These are phyloP conservation scores for Gigaspora rosea DNA, from an alignment of 192 early-diverging fungal species.

Conservation along the genomic window DNA sequence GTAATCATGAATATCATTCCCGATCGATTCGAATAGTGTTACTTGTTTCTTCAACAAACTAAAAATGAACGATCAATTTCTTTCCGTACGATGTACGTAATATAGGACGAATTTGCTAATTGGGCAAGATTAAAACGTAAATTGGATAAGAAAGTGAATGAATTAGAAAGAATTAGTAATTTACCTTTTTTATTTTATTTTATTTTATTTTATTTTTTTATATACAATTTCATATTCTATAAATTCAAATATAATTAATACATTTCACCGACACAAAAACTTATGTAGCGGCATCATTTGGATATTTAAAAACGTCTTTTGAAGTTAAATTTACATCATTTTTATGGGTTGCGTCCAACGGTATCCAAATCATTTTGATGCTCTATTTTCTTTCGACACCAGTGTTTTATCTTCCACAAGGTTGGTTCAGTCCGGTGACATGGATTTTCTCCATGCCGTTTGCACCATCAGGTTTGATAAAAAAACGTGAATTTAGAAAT, in stretches of 20 bases:
- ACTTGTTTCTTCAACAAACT: too few relatives aligned
- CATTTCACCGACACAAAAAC: background rate
- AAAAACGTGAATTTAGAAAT: background rate
- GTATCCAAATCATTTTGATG: slow-evolving; percentile 61
- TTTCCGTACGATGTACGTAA: too few relatives aligned
- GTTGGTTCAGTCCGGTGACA: slow-evolving; percentile 78
- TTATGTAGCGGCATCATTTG: slow-evolving; percentile 55
- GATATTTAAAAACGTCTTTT: slow-evolving; percentile 68
- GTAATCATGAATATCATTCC: too few relatives aligned
- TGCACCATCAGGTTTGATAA: slow-evolving; percentile 61
- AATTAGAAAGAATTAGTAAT: slow-evolving; percentile 68
- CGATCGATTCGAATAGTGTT: too few relatives aligned
- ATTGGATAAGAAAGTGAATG: slow-evolving; percentile 71
- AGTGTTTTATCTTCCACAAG: slow-evolving; percentile 75
- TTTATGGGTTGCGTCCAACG: slow-evolving; percentile 64
- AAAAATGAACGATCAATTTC: too few relatives aligned
- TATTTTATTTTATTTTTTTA: background rate
- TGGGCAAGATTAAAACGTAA: slow-evolving; percentile 88
- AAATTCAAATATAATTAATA: background rate
- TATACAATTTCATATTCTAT: background rate
- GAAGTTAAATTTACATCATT: slow-evolving; percentile 76
- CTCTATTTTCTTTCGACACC: slow-evolving; percentile 67
- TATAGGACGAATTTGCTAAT: slow-evolving; percentile 84
- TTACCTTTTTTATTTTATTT: background rate
- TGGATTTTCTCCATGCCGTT: slow-evolving; percentile 70